phyloP scores from a whole-genome alignment of 169 alveolate genomes.

The Plasmodium billcollinsi region DNA sequence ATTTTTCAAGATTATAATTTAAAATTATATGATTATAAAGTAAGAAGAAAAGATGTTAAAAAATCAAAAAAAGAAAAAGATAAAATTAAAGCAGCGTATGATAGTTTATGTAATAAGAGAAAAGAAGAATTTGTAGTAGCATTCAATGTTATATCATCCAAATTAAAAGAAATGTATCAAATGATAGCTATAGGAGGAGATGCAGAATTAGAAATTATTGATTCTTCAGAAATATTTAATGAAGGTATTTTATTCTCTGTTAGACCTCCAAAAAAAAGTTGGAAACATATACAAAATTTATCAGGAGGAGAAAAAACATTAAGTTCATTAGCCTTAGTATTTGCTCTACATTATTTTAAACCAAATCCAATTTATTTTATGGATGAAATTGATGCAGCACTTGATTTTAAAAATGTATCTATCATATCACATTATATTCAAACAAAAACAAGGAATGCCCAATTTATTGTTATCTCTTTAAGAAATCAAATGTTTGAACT shows the following conservation, averaged over 20 bases:
- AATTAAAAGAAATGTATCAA: constrained; percentile 92
- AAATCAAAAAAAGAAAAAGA: constrained; percentile 77
- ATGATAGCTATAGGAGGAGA: constrained; percentile 97
- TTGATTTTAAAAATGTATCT: constrained; percentile 97
- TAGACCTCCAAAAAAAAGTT: constrained; percentile 98
- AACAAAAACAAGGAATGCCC: constrained; percentile 95
- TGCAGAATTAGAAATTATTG: constrained; percentile 98
- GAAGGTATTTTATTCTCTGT: constrained; percentile 98
- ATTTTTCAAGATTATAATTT: constrained; percentile 78
- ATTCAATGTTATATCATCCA: constrained; percentile 87
- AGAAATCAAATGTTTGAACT: constrained; percentile 97
- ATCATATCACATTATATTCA: constrained; percentile 93
- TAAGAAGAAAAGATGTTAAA: constrained; percentile 79
- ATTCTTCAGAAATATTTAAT: constrained; percentile 96
- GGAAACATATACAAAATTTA: constrained; percentile 97
- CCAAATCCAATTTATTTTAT: constrained; percentile 99
- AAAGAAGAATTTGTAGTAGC: constrained; percentile 88
- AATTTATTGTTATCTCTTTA: constrained; percentile 97
- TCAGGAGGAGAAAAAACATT: constrained; percentile 99
- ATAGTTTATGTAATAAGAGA: constrained; percentile 81
- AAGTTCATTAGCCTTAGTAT: constrained; percentile 96
- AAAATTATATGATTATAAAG: constrained; percentile 80
- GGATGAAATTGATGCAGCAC: constrained; percentile 99
- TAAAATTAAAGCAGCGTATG: constrained; percentile 77
- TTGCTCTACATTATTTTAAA: constrained; percentile 98